These are phyloP conservation scores for Komagataella phaffii DNA, from an alignment of 805 yeast genomes.

Conservation along the genomic window DNA sequence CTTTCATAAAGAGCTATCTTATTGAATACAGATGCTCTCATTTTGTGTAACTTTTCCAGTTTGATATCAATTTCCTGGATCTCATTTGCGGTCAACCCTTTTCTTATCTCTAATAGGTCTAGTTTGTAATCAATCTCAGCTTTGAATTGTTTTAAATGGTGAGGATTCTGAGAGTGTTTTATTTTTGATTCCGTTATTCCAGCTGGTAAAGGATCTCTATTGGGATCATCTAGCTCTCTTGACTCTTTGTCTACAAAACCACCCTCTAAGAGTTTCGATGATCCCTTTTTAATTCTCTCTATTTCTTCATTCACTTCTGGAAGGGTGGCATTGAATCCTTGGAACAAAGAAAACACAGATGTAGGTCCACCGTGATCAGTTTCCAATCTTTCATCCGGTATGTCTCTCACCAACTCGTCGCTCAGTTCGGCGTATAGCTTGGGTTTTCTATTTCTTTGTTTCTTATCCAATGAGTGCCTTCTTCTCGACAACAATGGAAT, in stretches of 20 bases:
- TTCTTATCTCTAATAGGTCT: conserved; percentile 46
- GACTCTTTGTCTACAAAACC: neutral
- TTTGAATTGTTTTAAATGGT: conserved; percentile 22
- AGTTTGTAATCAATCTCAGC: conserved; percentile 28
- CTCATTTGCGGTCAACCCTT: conserved; percentile 51
- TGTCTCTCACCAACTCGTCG: conserved; percentile 43
- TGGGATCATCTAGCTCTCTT: conserved; percentile 1
- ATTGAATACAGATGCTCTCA: conserved; percentile 42
- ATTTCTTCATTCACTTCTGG: conserved; percentile 33
- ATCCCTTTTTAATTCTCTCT: conserved; percentile 12
- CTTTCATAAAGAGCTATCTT: conserved; percentile 48
- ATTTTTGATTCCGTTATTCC: conserved; percentile 28
- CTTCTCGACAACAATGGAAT: conserved; percentile 6
- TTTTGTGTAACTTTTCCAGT: conserved; percentile 33
- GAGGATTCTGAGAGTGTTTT: conserved; percentile 25
- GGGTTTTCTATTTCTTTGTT: conserved; percentile 1
- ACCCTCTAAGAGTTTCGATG: conserved; percentile 6
- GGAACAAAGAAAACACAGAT: conserved; percentile 39
- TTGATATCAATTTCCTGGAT: conserved; percentile 49
- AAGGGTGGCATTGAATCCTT: conserved; percentile 52
- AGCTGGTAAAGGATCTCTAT: conserved; percentile 16
- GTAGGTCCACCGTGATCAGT: conserved; percentile 1
- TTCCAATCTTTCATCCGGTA: conserved; percentile 23
- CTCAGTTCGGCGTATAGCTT: conserved; percentile 41
- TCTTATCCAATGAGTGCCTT: conserved; percentile 4